phyloP scores from a whole-genome alignment of 2,329 filamentous ascomycete species.

The Dactylonectria estremocensis region DNA sequence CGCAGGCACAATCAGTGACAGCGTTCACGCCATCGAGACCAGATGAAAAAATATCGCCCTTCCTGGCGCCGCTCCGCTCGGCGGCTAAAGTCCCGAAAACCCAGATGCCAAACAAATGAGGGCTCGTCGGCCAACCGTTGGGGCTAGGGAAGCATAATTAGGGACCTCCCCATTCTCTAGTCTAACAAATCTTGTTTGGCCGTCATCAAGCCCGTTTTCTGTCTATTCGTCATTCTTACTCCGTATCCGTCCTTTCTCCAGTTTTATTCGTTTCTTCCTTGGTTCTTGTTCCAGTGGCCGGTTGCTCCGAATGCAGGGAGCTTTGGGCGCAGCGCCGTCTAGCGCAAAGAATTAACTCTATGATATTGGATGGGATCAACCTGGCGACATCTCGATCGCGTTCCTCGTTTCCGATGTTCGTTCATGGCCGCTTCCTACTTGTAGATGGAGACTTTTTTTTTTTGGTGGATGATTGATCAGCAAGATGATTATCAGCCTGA shows the following conservation, averaged over 20 bases:
- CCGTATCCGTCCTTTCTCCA: too few species aligned
- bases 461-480: slow-evolving; percentile 21
- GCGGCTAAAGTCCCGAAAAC: slow-evolving; percentile 7
- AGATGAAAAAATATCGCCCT: background rate
- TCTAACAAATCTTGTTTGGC: background rate
- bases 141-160: background rate
- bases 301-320: slow-evolving; percentile 6
- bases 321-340: background rate
- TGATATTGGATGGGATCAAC: slow-evolving; percentile 17
- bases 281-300: background rate
- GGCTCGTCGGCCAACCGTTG: background rate
- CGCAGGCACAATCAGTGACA: background rate
- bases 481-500: slow-evolving; percentile 10
- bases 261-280: background rate
- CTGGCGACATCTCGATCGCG: slow-evolving; percentile 15
- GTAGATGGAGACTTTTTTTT: background rate
- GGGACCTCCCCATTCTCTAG: background rate
- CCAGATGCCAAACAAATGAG: slow-evolving; percentile 13
- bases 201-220: background rate
- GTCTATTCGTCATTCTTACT: background rate
- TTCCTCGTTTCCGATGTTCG: slow-evolving; percentile 6
- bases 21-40: background rate
- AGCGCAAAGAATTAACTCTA: too few species aligned
- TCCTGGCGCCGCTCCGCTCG: background rate
- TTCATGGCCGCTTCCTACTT: background rate